Conservation (phyloP, 805 yeast species). For the Yarrowia bubula region DNA sequence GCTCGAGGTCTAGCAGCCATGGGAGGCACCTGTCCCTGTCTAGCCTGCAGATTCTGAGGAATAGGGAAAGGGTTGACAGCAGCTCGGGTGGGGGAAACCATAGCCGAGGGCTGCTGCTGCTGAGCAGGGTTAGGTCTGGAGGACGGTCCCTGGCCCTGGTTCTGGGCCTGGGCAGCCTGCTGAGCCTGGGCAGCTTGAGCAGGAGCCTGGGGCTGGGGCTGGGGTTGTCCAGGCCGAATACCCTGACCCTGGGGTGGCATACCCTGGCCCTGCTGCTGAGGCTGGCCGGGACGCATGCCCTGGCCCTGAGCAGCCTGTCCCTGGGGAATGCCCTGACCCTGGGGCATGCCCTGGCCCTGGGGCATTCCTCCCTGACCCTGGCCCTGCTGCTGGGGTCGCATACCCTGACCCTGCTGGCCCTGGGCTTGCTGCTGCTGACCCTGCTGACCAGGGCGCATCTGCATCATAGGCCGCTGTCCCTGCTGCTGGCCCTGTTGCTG, state of each 20-base stretch:
- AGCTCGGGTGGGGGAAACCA: conserved; percentile 36
- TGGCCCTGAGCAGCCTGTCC: conserved; percentile 18
- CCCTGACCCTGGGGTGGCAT: conserved; percentile 22
- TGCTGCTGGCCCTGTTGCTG: neutral
- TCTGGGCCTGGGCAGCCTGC: conserved; percentile 9
- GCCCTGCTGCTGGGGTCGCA: conserved; percentile 20
- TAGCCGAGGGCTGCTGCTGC: conserved; percentile 44
- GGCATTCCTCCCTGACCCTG: conserved; percentile 9
- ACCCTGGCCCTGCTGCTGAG: neutral
- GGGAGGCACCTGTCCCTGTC: conserved; percentile 54
- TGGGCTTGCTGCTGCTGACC: conserved; percentile 1
- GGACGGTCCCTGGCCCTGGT: conserved; percentile 11
- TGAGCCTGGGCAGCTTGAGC: neutral
- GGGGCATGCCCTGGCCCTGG: conserved; percentile 14
- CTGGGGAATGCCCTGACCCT: conserved; percentile 23
- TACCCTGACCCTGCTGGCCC: conserved; percentile 31
- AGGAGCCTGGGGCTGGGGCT: neutral
- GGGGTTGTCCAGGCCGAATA: neutral
- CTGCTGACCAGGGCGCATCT: conserved; percentile 14
- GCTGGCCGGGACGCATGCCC: conserved; percentile 8
- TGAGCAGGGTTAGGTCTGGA: conserved; percentile 35
- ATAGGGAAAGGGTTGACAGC: conserved; percentile 44
- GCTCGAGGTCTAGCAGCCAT: conserved; percentile 72
- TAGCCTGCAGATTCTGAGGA: conserved; percentile 63
- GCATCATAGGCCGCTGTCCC: conserved; percentile 25